Base-by-base conservation (phyloP, 139 green algal genomes). In the Parachlorella kessleri region DNA sequence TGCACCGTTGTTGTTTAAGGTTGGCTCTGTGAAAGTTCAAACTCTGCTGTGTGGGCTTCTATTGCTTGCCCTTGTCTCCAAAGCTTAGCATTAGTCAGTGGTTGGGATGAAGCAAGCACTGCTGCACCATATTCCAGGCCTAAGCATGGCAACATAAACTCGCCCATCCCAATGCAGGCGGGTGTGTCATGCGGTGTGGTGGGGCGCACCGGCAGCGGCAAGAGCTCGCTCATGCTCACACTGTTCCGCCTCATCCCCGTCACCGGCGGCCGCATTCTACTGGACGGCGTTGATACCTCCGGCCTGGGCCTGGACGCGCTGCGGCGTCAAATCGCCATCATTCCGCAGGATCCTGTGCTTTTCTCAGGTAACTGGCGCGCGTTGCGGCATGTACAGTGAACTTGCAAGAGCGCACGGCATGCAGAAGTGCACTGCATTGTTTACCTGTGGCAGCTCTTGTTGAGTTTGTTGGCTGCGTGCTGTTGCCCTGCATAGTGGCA, bases 171-270 rank as follows among this genome's bases (percentile, higher is more conserved):
- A 23, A 41, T 90, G 9, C 72, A 78, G 30, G 76, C 70, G 48
- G 89, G 90, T 30, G 75, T 59, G 18, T 88, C 77, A 24, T 93
- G 86, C 77, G 91, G 92, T 30, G 80, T 97, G 30, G 90, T 93
- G 26, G 93, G 93, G 10, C 87, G 93, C 73, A 97, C 93, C 9
- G 93, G 93, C 63, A 90, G 81, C 67, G 93, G 93, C 78, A 97
- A 97, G 88, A 88, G 69, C 54, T 86, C 70, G 63, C 87, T 97
- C 18, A 91, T 97, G 88, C 85, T 97, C 24, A 91, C 91, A 5
- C 86, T 98, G 28, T 98, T 94, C 79, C 81, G 90, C 30, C 81
- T 98, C 33, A 95, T 98, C 66, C 86, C 94, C 3, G 55, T 94
- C 38, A 90, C 84, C 0, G 14, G 21, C 0, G 94, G 94, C 38